Evolutionary conservation across 208 protist species (phyloP).

Genomic region (Phytomonas francai): DNA sequence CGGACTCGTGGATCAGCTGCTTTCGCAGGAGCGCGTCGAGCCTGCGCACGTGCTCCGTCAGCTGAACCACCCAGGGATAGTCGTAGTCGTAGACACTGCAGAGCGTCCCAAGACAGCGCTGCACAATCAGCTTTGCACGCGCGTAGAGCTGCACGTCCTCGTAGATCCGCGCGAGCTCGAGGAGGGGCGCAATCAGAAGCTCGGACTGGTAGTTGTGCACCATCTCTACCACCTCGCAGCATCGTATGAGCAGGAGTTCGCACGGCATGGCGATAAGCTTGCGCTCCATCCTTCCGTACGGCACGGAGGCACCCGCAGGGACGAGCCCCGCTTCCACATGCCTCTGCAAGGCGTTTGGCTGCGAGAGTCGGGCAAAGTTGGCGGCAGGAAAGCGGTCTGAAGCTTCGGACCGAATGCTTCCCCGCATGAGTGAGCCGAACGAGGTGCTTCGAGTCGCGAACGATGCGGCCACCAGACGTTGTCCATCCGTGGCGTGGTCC

Average conservation of each 20-base stretch:
- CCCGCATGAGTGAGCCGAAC: slow-evolving; percentile 54
- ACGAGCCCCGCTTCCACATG: slow-evolving; percentile 10
- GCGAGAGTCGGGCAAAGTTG: slow-evolving; percentile 50
- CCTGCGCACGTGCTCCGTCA: slow-evolving; percentile 42
- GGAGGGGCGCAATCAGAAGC: slow-evolving; percentile 65
- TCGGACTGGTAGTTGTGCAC: slow-evolving; percentile 77
- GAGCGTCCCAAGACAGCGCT: slow-evolving; percentile 74
- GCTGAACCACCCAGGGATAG: slow-evolving; percentile 73
- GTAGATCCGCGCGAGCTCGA: slow-evolving; percentile 78
- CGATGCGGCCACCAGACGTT: slow-evolving; percentile 16
- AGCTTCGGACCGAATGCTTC: too few relatives aligned
- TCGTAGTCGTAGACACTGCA: slow-evolving; percentile 85
- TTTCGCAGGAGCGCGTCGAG: slow-evolving; percentile 34
- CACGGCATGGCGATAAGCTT: slow-evolving; percentile 74
- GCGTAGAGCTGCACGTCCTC: slow-evolving; percentile 73
- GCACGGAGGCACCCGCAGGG: slow-evolving; percentile 32
- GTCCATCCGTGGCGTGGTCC: neutral
- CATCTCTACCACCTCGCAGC: slow-evolving; percentile 79
- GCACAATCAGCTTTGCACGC: slow-evolving; percentile 67
- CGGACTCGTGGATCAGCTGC: slow-evolving; percentile 36
- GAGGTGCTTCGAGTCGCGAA: slow-evolving; percentile 41
- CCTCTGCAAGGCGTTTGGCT: slow-evolving; percentile 24
- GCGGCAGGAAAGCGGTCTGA: too few relatives aligned
- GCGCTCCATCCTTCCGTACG: slow-evolving; percentile 73
- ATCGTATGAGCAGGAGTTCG: slow-evolving; percentile 77